phyloP scores from a whole-genome alignment of 148 eudicot genomes.

The Nepenthes gracilis region DNA sequence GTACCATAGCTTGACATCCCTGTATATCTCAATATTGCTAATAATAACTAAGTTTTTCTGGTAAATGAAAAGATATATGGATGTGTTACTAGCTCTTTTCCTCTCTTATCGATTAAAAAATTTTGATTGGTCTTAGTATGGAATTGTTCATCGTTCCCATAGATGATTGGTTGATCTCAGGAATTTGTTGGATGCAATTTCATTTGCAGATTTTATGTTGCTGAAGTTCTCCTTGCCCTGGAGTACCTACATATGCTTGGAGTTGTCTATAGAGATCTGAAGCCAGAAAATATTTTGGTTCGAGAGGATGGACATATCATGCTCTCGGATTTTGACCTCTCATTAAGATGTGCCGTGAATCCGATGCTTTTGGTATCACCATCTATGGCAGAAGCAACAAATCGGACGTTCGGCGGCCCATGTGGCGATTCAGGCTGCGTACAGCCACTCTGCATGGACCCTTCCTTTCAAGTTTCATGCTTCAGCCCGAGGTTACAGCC shows the following conservation, averaged over 20 bases:
- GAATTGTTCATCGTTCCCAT: no score
- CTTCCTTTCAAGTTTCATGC: constrained; percentile 77
- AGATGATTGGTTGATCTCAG: no score
- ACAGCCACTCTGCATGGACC: constrained; percentile 72
- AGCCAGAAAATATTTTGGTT: constrained; percentile 86
- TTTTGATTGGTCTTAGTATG: no score
- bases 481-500: constrained; percentile 47
- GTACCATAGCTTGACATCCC: no score
- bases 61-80: no score
- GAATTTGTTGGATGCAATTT: background rate
- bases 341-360: constrained; percentile 76
- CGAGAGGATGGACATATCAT: constrained; percentile 95
- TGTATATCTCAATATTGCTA: no score
- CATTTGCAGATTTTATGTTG: constrained; percentile 64
- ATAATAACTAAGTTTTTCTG: no score
- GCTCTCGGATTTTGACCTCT: constrained; percentile 92
- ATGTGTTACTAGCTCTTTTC: no score
- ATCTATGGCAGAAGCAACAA: constrained; percentile 40
- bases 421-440: constrained; percentile 61
- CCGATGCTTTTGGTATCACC: constrained; percentile 69
- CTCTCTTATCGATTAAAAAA: no score
- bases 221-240: constrained; percentile 87
- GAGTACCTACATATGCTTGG: constrained; percentile 97
- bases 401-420: constrained; percentile 50
- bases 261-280: constrained; percentile 74